Base-by-base conservation (phyloP, 1,139 yeast species). In the Diutina neorugosa region DNA sequence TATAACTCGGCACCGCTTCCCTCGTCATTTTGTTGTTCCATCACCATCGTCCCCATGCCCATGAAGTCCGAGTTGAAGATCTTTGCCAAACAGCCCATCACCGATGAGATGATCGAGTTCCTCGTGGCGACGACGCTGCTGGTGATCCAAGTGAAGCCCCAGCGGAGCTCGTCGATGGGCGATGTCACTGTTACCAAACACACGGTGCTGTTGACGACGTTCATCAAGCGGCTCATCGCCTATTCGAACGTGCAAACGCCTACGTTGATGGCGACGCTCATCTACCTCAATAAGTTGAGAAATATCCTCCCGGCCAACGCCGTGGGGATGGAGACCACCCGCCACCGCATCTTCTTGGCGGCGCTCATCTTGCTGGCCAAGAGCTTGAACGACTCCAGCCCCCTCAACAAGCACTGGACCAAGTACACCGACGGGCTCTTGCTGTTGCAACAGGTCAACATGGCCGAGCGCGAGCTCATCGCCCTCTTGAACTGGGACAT, bases 361-460 rank as follows among this genome's bases (percentile, higher is more conserved):
- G 81, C 96, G 49, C 75, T 93, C 57, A 87, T 93, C 53, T 73
- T 93, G 57, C 86, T 96, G 44, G 96, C 98, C 23, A 93, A 93
- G 70, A 84, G 84, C 58, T 78, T 91, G 58, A 93, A 93, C 68
- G 98, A 93, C 70, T 84, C 96, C 2, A 84, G 94, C 18, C 98
- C 98, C 52, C 78, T 91, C 67, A 93, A 93, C 70, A 90, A 86
- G 69, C 96, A 91, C 72, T 93, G 98, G 98, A 85, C 96, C 16
- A 77, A 80, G 56, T 91, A 90, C 71, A 89, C 98, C 14, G 82
- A 84, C 65, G 96, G 96, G 1, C 73, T 93, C 55, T 77, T 93
- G 59, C 66, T 82, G 25, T 71, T 86, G 52, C 77, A 76, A 31
- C 98, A 93, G 63, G 91, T 93, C 55, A 93, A 93, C 68, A 81